Percentiles rank a stretch among this genome's conserved stretches.
These are phyloP conservation scores for Globisporangium cylindrosporum DNA, from an alignment of 352 stramenopile genomes.

Conservation along the genomic window DNA sequence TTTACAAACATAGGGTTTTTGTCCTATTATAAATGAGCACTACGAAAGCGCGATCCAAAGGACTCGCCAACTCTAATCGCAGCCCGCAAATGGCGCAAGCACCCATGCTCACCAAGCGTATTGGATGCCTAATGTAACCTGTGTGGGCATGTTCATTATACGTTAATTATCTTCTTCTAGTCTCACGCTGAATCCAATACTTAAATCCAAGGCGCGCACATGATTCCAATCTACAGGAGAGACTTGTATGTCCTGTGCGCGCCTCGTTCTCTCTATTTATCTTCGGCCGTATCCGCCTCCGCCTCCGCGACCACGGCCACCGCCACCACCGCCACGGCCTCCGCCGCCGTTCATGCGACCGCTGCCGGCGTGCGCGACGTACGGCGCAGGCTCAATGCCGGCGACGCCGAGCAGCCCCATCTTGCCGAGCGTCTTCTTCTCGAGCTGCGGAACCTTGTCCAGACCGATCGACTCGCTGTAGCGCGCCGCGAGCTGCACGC, in stretches of 20 bases:
- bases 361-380: slow-evolving; percentile 30
- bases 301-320: slow-evolving; percentile 14
- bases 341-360: slow-evolving; percentile 17
- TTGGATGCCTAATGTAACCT: background rate
- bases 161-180: slow-evolving; percentile 2
- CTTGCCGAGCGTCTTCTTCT: slow-evolving; percentile 84
- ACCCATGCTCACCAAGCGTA: no score
- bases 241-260: background rate
- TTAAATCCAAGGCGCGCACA: background rate
- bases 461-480: slow-evolving; percentile 57
- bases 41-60: no score
- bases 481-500: slow-evolving; percentile 80
- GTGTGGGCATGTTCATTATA: background rate
- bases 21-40: no score
- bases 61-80: background rate
- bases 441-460: slow-evolving; percentile 67
- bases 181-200: slow-evolving; percentile 4
- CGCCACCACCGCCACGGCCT: slow-evolving; percentile 6
- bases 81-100: no score
- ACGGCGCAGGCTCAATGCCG: slow-evolving; percentile 54
- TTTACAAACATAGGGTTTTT: no score
- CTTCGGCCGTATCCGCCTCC: slow-evolving; percentile 12
- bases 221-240: background rate
- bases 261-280: background rate
- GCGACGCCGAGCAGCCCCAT: slow-evolving; percentile 82